Conservation (phyloP, 2,329 filamentous ascomycete genomes). For the Hymenotorrendiella dingleyae region DNA sequence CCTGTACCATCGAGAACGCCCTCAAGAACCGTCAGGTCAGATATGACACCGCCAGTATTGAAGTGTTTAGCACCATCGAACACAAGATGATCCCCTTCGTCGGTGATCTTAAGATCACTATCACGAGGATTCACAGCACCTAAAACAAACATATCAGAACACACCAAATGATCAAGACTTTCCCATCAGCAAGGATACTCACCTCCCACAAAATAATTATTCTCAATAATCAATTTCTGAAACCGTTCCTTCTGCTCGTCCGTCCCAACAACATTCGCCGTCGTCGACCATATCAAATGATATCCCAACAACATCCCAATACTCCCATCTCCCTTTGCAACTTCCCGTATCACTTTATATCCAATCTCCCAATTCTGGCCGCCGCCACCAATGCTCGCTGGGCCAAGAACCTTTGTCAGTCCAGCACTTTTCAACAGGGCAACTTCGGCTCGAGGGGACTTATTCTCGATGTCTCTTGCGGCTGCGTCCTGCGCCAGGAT, state of each 20-base stretch:
- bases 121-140: constrained; percentile 61
- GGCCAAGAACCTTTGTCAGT: constrained; percentile 44
- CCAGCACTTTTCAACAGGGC: constrained; percentile 45
- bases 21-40: constrained; percentile 60
- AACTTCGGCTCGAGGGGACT: constrained; percentile 45
- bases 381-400: constrained; percentile 45
- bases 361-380: constrained; percentile 48
- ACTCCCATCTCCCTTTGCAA: constrained; percentile 59
- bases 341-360: constrained; percentile 54
- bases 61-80: constrained; percentile 61
- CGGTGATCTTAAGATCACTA: constrained; percentile 51
- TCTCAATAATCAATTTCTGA: constrained; percentile 51
- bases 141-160: constrained; percentile 5
- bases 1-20: constrained; percentile 52
- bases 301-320: constrained; percentile 62
- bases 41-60: constrained; percentile 62
- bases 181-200: no score
- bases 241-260: constrained; percentile 52
- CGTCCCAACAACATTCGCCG: constrained; percentile 54
- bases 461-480: constrained; percentile 44
- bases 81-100: constrained; percentile 47
- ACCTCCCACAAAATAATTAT: constrained; percentile 62
- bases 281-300: constrained; percentile 58
- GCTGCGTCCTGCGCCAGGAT: constrained; percentile 44
- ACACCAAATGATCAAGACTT: neutral